Evolutionary conservation across 768 basidiomycete species (phyloP), one percentile per base, ranked within the genome.

Genomic region (Naematelia encephala): DNA sequence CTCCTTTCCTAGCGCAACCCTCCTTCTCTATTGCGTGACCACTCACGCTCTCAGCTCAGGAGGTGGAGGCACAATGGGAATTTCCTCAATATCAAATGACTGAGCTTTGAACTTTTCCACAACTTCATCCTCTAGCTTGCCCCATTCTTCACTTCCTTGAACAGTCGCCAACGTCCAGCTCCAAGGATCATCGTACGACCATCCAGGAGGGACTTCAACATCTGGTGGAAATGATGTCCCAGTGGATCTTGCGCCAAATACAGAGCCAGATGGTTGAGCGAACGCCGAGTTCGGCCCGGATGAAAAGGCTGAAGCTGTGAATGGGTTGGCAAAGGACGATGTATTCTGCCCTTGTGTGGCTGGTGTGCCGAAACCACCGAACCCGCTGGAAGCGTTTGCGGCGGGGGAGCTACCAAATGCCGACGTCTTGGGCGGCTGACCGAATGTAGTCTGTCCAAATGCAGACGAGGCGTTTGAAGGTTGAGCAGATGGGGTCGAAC

Each of bases 361-460:
- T 39, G 34, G 34, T 8, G 34, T 16, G 16, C 34, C 34, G 16
- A 39, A 39, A 16, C 34, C 34, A 39, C 50, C 50, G 50, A 51
- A 51, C 50, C 21, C 50, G 50, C 27, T 21, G 5, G 16, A n/a
- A 30, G 10, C 14, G 22, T 11, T 23, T n/a, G 50, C 12, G 11
- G 50, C 5, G 26, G 50, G 11, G 26, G 50, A 19, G 28, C 28
- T 29, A 29, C 50, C 45, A 28, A 62, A 62, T 25, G 56, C 60
- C 29, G 60, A 62, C 21, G 60, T 43, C 5, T 64, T 64, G 21
- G 65, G 30, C 4, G 64, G 47, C 30, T 64, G 57, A 27, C 69
- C 69, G 47, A 70, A 70, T 4, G 57, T 65, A 2, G 65, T 62
- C 30, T 56, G 55, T 3, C 67, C 67, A 42, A 67, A 67, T n/a